These are phyloP conservation scores for Ophiostoma novo-ulmi DNA, from an alignment of 2,329 filamentous ascomycete species.

Conservation along the genomic window DNA sequence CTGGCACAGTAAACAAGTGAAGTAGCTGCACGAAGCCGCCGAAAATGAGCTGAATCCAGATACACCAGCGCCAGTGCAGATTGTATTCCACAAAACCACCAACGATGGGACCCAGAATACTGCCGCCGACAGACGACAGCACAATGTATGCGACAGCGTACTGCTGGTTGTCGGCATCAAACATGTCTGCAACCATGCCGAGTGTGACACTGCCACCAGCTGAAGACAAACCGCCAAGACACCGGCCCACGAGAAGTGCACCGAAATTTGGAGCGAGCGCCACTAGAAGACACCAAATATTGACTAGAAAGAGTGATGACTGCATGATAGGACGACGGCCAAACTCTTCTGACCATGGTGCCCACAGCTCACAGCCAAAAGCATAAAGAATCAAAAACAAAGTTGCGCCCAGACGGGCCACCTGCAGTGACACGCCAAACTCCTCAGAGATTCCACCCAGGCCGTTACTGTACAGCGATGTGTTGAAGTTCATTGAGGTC, in stretches of 20 bases:
- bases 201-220: constrained; percentile 69
- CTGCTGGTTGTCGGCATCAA: constrained; percentile 65
- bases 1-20: constrained; percentile 66
- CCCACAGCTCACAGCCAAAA: constrained; percentile 84
- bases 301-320: constrained; percentile 67
- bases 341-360: constrained; percentile 79
- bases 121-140: constrained; percentile 74
- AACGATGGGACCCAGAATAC: constrained; percentile 70
- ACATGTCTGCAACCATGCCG: constrained; percentile 71
- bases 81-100: constrained; percentile 68
- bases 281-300: constrained; percentile 69
- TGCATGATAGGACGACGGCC: constrained; percentile 73
- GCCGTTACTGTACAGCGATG: constrained; percentile 67
- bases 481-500: constrained; percentile 75
- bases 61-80: constrained; percentile 61
- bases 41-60: constrained; percentile 82
- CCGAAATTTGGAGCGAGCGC: constrained; percentile 69
- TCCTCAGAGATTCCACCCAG: constrained; percentile 60
- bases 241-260: constrained; percentile 63
- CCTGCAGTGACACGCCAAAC: constrained; percentile 63
- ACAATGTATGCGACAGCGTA: constrained; percentile 72
- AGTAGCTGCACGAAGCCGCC: constrained; percentile 63
- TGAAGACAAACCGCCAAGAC: constrained; percentile 64
- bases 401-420: constrained; percentile 67
- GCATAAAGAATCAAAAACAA: constrained; percentile 76